Base-by-base conservation (phyloP, 106 monocot genomes). In the Acorus gramineus region DNA sequence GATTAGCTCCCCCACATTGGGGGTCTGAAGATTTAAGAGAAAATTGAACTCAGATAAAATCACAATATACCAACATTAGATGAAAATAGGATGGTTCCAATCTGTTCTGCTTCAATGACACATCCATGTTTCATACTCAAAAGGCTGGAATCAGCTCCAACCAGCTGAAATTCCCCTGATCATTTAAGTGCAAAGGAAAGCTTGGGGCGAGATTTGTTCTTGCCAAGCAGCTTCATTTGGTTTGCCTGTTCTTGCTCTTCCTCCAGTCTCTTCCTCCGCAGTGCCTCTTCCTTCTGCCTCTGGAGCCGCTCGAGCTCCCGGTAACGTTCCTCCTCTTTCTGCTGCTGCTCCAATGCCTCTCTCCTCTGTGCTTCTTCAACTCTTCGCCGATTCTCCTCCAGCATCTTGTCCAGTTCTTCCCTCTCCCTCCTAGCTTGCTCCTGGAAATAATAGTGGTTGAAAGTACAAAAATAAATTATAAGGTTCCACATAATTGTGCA, bases 141-240 rank as follows among this genome's bases (percentile, higher is more conserved):
- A 28, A 28, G 28, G 1, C 28, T 28, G 28, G 28, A 28, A 28
- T 28, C 28, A 28, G 28, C 28, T 28, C 28, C 28, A 28, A 28
- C 1, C 28, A 28, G 28, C 28, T 28, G 0, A 28, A 28, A 28
- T 28, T 28, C 28, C 28, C 28, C 1, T 0, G 28, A 28, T 28
- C 28, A 28, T 28, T 28, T 28, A 28, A 28, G 28, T 28, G 28
- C 90, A 47, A 96, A 96, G 6, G 95, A 87, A 60, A 96, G 63
- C 71, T 96, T 96, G 5, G 95, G 90, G 0, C 95, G 81, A 9
- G 90, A 84, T 73, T 85, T 96, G 71, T 90, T 96, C 78, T 96
- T 96, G 14, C 90, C 95, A 62, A 96, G 64, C 13, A 96, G 71
- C 74, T 85, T 85, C 90, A 90, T 96, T 69, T 90, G 95, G 46